These are phyloP conservation scores for Alternaria burnsii DNA, from an alignment of 2,329 filamentous ascomycete genomes.

Conservation along the genomic window DNA sequence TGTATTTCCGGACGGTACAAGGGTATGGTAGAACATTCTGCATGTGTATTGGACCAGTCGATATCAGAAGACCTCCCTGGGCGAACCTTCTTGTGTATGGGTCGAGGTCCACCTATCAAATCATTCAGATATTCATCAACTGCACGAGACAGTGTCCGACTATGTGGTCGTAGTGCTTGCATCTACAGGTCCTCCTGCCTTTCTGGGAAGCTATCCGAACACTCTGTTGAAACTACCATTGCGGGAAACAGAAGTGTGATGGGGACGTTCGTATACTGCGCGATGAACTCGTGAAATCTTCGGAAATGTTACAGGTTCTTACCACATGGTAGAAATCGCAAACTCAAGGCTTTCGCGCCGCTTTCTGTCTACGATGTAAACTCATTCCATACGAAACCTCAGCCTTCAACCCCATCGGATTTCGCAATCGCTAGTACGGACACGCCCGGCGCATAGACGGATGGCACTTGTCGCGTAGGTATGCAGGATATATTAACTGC, in stretches of 20 bases:
- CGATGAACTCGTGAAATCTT: not conserved
- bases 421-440: not conserved
- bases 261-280: not conserved
- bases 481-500: slow-evolving; percentile 6
- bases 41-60: not conserved
- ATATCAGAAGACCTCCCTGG: not conserved
- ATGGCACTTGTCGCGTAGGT: not conserved
- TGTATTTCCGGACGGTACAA: not conserved
- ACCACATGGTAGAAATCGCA: not conserved
- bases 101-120: not conserved
- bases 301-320: not conserved
- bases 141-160: not conserved
- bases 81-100: not conserved
- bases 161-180: not conserved
- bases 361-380: not conserved
- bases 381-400: not conserved
- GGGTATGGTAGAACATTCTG: not conserved
- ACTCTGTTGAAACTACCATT: not conserved
- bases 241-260: not conserved
- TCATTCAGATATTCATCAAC: not conserved
- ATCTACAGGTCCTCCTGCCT: slow-evolving; percentile 3
- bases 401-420: not conserved
- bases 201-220: not conserved
- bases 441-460: not conserved
- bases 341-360: not conserved